Evolutionary conservation across 352 stramenopile species (phyloP).

Genomic region (Aphanomyces stellatus): DNA sequence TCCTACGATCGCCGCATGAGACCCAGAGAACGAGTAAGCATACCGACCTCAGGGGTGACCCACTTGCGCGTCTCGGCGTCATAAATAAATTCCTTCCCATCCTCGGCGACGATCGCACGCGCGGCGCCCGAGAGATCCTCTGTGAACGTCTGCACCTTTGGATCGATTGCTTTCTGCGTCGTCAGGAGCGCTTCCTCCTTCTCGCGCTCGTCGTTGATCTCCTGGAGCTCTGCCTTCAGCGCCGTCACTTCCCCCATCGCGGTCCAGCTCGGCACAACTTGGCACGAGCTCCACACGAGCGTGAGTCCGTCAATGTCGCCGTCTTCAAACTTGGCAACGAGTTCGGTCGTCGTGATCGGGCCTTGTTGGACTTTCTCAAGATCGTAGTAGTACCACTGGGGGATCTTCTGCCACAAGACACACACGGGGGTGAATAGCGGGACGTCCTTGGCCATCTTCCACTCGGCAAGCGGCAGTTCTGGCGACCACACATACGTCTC

Average conservation of each 20-base stretch:
- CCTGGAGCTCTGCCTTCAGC: constrained; percentile 61
- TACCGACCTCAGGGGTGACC: constrained; percentile 61
- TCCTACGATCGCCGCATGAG: neutral
- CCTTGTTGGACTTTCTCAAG: constrained; percentile 28
- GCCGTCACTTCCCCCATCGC: constrained; percentile 45
- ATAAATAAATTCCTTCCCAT: constrained; percentile 63
- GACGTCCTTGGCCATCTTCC: constrained; percentile 25
- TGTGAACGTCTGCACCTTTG: neutral
- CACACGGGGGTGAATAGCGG: constrained; percentile 32
- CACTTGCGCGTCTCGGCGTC: constrained; percentile 56
- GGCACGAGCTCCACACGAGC: constrained; percentile 44
- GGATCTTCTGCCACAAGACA: constrained; percentile 42
- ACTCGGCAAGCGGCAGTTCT: constrained; percentile 35
- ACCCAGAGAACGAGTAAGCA: constrained; percentile 14
- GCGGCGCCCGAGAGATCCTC: neutral
- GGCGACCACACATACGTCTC: constrained; percentile 67
- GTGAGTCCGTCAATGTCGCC: constrained; percentile 64
- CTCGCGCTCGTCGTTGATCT: constrained; percentile 56
- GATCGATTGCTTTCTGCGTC: constrained; percentile 28
- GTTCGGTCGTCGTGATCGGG: constrained; percentile 42
- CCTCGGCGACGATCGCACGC: constrained; percentile 34
- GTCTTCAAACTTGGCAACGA: constrained; percentile 50
- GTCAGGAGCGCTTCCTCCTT: constrained; percentile 40
- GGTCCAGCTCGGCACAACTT: constrained; percentile 39
- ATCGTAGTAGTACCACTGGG: constrained; percentile 54